phyloP scores from a whole-genome alignment of 2,329 filamentous ascomycete species.

The Zymoseptoria tritici region DNA sequence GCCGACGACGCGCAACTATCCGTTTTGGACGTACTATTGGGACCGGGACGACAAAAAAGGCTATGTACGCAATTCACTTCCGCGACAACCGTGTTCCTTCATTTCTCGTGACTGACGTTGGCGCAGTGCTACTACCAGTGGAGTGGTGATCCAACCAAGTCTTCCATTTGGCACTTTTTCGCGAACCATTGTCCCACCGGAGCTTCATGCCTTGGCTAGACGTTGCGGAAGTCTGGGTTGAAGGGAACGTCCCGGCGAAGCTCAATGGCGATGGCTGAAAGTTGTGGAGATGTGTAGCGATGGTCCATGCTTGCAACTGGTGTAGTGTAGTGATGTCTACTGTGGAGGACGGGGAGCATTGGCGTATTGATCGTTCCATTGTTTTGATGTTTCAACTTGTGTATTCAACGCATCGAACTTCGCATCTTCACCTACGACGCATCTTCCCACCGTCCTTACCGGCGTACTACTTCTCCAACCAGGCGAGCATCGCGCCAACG shows the following conservation, averaged over 20 bases:
- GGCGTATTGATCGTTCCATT: not conserved
- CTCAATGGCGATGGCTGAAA: no score
- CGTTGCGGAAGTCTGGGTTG: no score
- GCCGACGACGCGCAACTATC: not conserved
- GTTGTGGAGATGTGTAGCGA: not conserved
- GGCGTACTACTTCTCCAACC: no score
- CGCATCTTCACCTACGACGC: not conserved
- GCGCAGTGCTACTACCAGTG: not conserved
- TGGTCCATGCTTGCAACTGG: not conserved
- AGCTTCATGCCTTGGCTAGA: not conserved
- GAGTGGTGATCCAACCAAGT: not conserved
- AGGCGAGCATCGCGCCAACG: no score
- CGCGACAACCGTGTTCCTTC: no score
- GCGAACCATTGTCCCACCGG: not conserved
- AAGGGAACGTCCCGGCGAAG: no score
- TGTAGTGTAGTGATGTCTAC: no score
- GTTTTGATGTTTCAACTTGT: not conserved
- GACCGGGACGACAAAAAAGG: not conserved
- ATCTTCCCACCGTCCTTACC: not conserved
- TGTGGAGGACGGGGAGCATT: not conserved
- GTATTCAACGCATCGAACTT: not conserved
- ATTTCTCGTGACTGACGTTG: not conserved
- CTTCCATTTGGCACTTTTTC: not conserved
- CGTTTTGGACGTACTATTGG: not conserved
- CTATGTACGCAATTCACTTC: not conserved